Conservation (phyloP, 2,329 filamentous ascomycete species). For the Aspergillus cejpii region DNA sequence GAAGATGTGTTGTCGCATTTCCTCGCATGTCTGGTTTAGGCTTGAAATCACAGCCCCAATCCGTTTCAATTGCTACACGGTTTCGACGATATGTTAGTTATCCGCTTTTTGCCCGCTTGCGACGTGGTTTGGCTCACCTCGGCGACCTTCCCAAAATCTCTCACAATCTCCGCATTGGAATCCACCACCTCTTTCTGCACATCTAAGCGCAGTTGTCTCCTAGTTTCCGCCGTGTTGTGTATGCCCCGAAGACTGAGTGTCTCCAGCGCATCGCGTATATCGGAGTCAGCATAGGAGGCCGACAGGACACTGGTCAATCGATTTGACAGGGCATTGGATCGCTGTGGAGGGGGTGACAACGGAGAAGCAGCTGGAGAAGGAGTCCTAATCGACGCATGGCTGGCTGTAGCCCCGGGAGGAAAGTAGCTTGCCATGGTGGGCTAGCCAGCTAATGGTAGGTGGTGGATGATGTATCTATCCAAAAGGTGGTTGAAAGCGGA, state of each 20-base stretch:
- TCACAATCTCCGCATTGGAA: conserved; percentile 81
- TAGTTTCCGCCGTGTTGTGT: conserved; percentile 67
- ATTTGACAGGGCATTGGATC: conserved; percentile 63
- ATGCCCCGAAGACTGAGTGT: conserved; percentile 67
- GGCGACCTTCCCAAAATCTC: conserved; percentile 81
- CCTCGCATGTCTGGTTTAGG: conserved; percentile 70
- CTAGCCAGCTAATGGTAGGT: conserved; percentile 4
- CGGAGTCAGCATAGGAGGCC: conserved; percentile 83
- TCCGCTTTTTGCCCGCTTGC: conserved; percentile 4
- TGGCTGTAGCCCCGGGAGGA: conserved; percentile 16
- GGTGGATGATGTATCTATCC: conserved; percentile 10
- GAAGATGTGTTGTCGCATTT: conserved; percentile 70
- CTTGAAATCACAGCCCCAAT: conserved; percentile 72
- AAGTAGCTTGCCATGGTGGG: conserved; percentile 34
- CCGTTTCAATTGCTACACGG: conserved; percentile 67
- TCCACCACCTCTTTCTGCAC: conserved; percentile 89
- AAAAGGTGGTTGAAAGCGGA: conserved; percentile 18
- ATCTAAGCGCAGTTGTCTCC: conserved; percentile 71
- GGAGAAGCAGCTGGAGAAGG: conserved; percentile 25
- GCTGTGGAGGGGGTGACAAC: conserved; percentile 29
- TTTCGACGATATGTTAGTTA: conserved; percentile 11
- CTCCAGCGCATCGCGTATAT: conserved; percentile 77
- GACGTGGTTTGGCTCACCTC: conserved; percentile 53
- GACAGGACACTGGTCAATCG: conserved; percentile 82
- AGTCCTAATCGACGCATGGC: conserved; percentile 19